Percentiles rank a stretch among this genome's conserved stretches.
Conservation (phyloP, 257 asterid species). For the Fraxinus americana region DNA sequence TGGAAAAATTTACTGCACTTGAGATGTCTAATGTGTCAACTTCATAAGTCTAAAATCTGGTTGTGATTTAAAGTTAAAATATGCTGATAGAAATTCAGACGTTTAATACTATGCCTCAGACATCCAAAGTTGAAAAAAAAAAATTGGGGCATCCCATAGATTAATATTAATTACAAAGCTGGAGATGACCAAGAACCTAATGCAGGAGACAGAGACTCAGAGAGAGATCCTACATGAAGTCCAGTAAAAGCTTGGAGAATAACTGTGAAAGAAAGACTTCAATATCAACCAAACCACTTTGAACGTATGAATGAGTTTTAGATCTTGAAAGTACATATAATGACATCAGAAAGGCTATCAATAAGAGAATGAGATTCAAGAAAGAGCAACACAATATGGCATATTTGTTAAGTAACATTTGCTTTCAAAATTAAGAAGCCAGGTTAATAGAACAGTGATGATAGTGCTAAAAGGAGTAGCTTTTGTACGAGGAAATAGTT, state of each 20-base stretch:
- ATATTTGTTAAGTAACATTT: neutral
- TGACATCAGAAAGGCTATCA: neutral
- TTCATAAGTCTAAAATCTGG: neutral
- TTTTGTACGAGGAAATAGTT: neutral
- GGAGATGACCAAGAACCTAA: neutral
- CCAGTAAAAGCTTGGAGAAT: neutral
- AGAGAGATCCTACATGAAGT: neutral
- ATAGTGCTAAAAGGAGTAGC: neutral
- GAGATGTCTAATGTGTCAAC: neutral
- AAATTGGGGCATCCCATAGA: neutral
- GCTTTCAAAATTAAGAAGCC: neutral
- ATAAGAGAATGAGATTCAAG: neutral
- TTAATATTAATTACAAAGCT: neutral
- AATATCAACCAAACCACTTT: neutral
- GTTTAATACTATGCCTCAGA: neutral
- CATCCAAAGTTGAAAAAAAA: neutral
- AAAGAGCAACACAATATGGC: neutral
- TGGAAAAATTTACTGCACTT: neutral
- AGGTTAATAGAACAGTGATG: neutral
- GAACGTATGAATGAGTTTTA: neutral
- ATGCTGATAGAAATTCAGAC: neutral
- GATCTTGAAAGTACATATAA: neutral
- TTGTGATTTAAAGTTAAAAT: neutral
- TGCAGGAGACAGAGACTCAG: neutral
- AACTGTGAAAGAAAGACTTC: neutral